A percentile compares a stretch with the other conserved stretches of the same genome.
These are phyloP conservation scores for Globisporangium lucens DNA, from an alignment of 352 stramenopile species.

Conservation along the genomic window DNA sequence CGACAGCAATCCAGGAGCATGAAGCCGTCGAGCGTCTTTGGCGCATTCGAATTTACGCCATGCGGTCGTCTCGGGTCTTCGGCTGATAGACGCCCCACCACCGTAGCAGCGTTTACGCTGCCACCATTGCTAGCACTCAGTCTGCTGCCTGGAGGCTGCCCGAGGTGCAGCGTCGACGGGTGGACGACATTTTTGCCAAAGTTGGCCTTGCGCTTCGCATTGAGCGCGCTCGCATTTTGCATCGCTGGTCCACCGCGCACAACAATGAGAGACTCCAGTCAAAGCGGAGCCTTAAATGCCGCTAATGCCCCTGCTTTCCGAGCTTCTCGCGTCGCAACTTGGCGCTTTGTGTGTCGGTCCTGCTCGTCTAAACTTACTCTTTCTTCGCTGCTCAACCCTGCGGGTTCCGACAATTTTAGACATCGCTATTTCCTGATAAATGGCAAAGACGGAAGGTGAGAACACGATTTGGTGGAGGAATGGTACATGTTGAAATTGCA, in stretches of 20 bases:
- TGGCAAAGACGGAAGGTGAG: background rate
- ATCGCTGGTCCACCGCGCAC: background rate
- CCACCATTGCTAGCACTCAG: background rate
- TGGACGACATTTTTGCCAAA: constrained; percentile 25
- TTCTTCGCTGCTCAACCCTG: background rate
- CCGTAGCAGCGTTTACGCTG: background rate
- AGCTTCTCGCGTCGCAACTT: background rate
- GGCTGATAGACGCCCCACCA: background rate
- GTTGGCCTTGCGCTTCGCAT: constrained; percentile 29
- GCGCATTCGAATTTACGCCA: constrained; percentile 26
- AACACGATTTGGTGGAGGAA: background rate
- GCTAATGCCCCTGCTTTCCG: background rate
- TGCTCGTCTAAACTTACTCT: background rate
- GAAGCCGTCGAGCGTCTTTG: constrained; percentile 70
- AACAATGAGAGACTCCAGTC: background rate
- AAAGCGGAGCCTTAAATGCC: background rate
- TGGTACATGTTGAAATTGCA: background rate
- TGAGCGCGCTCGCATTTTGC: constrained; percentile 17
- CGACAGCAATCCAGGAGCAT: constrained; percentile 72
- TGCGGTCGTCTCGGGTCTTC: background rate
- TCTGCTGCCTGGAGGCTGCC: background rate
- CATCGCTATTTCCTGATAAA: background rate
- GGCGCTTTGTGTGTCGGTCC: background rate
- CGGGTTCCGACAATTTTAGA: background rate
- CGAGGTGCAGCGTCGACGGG: constrained; percentile 22